Percentiles rank a stretch among this genome's conserved stretches.
phyloP scores from a whole-genome alignment of 2,329 filamentous ascomycete species.

The Botrytis aclada region DNA sequence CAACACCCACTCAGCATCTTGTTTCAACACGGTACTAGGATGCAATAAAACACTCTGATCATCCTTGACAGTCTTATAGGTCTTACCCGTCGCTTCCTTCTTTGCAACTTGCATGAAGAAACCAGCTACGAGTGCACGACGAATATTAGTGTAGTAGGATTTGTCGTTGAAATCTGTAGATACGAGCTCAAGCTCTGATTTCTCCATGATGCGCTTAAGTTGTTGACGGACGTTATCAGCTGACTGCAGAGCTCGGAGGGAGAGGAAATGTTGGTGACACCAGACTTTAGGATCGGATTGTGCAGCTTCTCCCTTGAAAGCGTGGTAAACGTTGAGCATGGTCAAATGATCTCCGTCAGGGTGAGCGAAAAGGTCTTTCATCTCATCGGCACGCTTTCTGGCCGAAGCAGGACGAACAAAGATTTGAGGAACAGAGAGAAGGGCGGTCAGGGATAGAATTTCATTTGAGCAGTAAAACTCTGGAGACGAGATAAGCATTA shows the following conservation, averaged over 20 bases:
- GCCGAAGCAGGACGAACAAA: slow-evolving; percentile 84
- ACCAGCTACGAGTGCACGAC: slow-evolving; percentile 82
- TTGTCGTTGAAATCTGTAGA: slow-evolving; percentile 91
- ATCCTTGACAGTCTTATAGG: slow-evolving; percentile 95
- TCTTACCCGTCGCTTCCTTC: slow-evolving; percentile 82
- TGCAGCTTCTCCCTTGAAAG: slow-evolving; percentile 76
- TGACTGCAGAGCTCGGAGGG: slow-evolving; percentile 80
- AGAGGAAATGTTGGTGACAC: slow-evolving; percentile 97
- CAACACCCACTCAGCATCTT: slow-evolving; percentile 92
- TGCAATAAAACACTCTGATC: slow-evolving; percentile 91
- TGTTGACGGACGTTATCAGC: slow-evolving; percentile 93
- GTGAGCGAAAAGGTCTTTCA: slow-evolving; percentile 93
- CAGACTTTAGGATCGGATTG: slow-evolving; percentile 78
- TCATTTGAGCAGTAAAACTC: slow-evolving; percentile 99
- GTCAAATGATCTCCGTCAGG: slow-evolving; percentile 93
- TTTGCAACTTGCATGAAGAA: slow-evolving; percentile 99
- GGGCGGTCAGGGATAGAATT: slow-evolving; percentile 88
- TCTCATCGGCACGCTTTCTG: slow-evolving; percentile 90
- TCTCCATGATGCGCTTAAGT: slow-evolving; percentile 96
- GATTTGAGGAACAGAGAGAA: slow-evolving; percentile 91
- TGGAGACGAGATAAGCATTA: slow-evolving; percentile 96
- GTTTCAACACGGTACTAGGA: slow-evolving; percentile 82
- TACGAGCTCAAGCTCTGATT: slow-evolving; percentile 77
- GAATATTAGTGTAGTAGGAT: slow-evolving; percentile 97
- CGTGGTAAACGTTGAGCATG: slow-evolving; percentile 95